Evolutionary conservation across 805 yeast species (phyloP).

Genomic region (Suhomyces sp.): DNA sequence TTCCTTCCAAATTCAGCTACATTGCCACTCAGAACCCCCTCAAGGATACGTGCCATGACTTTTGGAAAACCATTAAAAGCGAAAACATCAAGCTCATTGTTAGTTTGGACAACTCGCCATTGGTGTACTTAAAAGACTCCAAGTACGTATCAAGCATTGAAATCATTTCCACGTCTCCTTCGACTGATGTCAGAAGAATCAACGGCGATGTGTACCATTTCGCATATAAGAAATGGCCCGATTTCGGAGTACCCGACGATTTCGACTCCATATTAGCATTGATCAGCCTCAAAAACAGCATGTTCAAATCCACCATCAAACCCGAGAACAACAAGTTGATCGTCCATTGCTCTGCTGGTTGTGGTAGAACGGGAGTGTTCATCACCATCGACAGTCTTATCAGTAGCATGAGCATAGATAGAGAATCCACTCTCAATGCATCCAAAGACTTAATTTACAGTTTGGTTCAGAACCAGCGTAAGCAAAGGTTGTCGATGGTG

Average conservation of each 20-base stretch:
- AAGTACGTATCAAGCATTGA: conserved; percentile 3
- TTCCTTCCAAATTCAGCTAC: conserved; percentile 22
- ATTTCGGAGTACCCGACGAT: conserved; percentile 41
- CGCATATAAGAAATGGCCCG: conserved; percentile 46
- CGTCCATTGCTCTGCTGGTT: conserved; percentile 58
- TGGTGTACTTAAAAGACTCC: conserved; percentile 15
- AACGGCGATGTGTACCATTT: conserved; percentile 31
- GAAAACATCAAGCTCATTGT: conserved; percentile 34
- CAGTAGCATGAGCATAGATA: conserved; percentile 11
- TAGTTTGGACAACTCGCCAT: conserved; percentile 31
- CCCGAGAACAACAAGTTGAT: conserved; percentile 11
- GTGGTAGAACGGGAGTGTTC: conserved; percentile 70
- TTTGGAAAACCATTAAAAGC: conserved; percentile 39
- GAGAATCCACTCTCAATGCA: conserved; percentile 8
- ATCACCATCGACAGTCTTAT: conserved; percentile 33
- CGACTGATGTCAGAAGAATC: conserved; percentile 9
- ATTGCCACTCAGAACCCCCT: conserved; percentile 48
- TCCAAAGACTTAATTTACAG: conserved; percentile 56
- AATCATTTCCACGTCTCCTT: background rate
- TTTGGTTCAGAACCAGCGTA: conserved; percentile 63
- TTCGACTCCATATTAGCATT: conserved; percentile 30
- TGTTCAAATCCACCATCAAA: conserved; percentile 10
- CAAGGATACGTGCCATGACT: conserved; percentile 39
- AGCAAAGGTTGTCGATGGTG: conserved; percentile 80
- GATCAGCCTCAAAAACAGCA: conserved; percentile 31